These are phyloP conservation scores for Allium fistulosum DNA, from an alignment of 106 monocot genomes.

Conservation along the genomic window DNA sequence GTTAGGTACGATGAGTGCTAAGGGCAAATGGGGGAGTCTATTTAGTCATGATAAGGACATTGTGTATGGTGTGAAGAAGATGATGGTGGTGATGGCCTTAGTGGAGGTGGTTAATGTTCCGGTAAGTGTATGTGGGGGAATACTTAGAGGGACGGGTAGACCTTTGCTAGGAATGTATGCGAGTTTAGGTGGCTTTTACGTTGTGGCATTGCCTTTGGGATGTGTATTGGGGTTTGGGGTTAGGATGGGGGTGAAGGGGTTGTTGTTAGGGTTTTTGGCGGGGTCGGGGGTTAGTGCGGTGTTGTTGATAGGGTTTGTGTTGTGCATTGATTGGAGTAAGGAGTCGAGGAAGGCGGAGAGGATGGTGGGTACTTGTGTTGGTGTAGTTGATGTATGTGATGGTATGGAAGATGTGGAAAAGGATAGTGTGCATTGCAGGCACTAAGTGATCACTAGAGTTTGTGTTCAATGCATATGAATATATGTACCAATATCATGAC, in stretches of 20 bases:
- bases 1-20: slow-evolving; percentile 12
- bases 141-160: slow-evolving; percentile 43
- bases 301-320: slow-evolving; percentile 29
- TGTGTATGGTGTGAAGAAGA: slow-evolving; percentile 23
- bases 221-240: slow-evolving; percentile 29
- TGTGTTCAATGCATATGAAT: too few relatives aligned
- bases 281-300: slow-evolving; percentile 16
- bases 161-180: slow-evolving; percentile 66
- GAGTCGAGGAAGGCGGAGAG: slow-evolving; percentile 42
- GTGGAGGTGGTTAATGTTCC: slow-evolving; percentile 67
- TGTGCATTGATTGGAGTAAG: slow-evolving; percentile 38
- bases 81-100: slow-evolving; percentile 49
- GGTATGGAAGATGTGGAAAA: neutral
- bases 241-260: slow-evolving; percentile 34
- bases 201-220: slow-evolving; percentile 52
- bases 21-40: slow-evolving; percentile 28
- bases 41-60: slow-evolving; percentile 39
- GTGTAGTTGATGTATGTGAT: slow-evolving; percentile 4
- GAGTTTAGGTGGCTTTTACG: slow-evolving; percentile 53
- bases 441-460: too few relatives aligned
- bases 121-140: slow-evolving; percentile 42
- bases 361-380: slow-evolving; percentile 13
- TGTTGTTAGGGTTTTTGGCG: slow-evolving; percentile 49
- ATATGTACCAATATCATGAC: too few relatives aligned
- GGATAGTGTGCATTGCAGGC: neutral